Evolutionary conservation across 2,329 filamentous ascomycete species (phyloP).

Genomic region (Calonectria hawksworthii): DNA sequence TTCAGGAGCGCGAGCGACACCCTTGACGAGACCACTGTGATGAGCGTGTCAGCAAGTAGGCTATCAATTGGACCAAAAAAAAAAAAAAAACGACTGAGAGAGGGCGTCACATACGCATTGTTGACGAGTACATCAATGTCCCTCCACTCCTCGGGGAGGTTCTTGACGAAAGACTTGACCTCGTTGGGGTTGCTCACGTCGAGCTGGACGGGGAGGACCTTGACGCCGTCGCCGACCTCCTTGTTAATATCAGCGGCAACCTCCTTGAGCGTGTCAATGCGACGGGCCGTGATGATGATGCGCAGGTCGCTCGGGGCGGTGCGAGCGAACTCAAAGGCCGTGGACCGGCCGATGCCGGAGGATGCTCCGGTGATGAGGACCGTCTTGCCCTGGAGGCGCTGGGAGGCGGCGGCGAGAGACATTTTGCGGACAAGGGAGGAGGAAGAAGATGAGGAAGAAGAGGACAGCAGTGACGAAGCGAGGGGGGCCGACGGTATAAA

Average conservation of each 20-base stretch:
- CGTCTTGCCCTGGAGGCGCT: slow-evolving; percentile 94
- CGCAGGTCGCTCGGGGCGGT: slow-evolving; percentile 85
- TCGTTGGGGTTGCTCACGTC: slow-evolving; percentile 88
- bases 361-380: slow-evolving; percentile 92
- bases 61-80: background rate
- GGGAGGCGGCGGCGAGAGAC: slow-evolving; percentile 73
- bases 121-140: slow-evolving; percentile 93
- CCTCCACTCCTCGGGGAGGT: slow-evolving; percentile 84
- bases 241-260: slow-evolving; percentile 81
- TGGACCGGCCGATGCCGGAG: slow-evolving; percentile 88
- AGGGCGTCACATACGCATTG: slow-evolving; percentile 80
- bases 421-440: slow-evolving; percentile 53
- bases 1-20: slow-evolving; percentile 86
- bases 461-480: background rate
- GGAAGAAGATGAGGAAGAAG: background rate
- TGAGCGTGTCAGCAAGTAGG: slow-evolving; percentile 22
- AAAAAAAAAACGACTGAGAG: no score
- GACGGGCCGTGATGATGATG: slow-evolving; percentile 89
- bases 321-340: slow-evolving; percentile 92
- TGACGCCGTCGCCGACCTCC: slow-evolving; percentile 83
- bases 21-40: slow-evolving; percentile 85
- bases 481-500: slow-evolving; percentile 9
- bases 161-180: slow-evolving; percentile 78
- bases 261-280: slow-evolving; percentile 82
- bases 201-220: slow-evolving; percentile 85